Conservation (phyloP, 1,284 basidiomycete species). For the Paramarasmius palmivorus region DNA sequence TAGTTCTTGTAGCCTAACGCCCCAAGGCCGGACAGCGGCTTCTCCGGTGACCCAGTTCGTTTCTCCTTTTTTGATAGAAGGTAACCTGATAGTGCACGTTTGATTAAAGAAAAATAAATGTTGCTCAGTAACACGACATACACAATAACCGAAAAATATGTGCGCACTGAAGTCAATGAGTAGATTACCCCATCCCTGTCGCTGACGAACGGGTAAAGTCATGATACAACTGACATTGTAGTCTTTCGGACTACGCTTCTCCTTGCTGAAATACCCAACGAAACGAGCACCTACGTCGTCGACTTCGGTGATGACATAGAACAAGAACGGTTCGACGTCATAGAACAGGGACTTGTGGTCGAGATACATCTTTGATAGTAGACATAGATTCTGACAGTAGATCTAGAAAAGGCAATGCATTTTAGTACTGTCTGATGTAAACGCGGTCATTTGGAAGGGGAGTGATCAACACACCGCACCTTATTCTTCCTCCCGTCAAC, state of each 20-base stretch:
- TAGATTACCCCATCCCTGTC: slow-evolving; percentile 93
- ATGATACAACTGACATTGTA: slow-evolving; percentile 99
- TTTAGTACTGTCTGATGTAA: neutral
- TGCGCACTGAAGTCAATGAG: slow-evolving; percentile 95
- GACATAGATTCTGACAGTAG: slow-evolving; percentile 99
- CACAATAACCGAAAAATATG: slow-evolving; percentile 9
- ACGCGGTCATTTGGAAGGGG: neutral
- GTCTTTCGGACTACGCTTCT: slow-evolving; percentile 94
- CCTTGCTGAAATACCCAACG: slow-evolving; percentile 99
- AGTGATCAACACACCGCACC: slow-evolving; percentile 35
- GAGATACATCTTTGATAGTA: slow-evolving; percentile 98
- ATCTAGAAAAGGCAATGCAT: slow-evolving; percentile 53
- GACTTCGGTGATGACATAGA: slow-evolving; percentile 95
- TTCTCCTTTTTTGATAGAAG: slow-evolving; percentile 94
- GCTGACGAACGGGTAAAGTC: slow-evolving; percentile 94
- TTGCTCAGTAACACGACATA: neutral
- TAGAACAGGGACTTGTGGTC: slow-evolving; percentile 99
- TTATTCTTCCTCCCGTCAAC: slow-evolving; percentile 99
- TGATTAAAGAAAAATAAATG: neutral
- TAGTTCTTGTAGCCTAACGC: slow-evolving; percentile 93
- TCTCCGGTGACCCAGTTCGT: slow-evolving; percentile 86
- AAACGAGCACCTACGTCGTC: slow-evolving; percentile 92
- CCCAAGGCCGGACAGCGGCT: slow-evolving; percentile 89
- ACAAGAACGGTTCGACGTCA: slow-evolving; percentile 98
- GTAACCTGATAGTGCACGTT: slow-evolving; percentile 67